These are phyloP conservation scores for Penstemon barbatus DNA, from an alignment of 257 asterid species.

Conservation along the genomic window DNA sequence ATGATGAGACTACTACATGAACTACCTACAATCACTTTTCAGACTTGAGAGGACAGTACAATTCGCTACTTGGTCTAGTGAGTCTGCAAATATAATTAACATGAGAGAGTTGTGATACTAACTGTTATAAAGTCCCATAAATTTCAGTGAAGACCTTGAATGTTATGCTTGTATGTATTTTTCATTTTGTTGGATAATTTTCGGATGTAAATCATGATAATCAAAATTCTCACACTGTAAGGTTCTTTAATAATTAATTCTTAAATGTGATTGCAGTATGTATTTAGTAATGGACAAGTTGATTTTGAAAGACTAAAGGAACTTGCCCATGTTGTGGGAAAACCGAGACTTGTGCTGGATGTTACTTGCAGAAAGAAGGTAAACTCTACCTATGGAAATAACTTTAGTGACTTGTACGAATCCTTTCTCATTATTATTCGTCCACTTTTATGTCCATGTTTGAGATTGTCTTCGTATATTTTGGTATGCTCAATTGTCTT, in stretches of 20 bases:
- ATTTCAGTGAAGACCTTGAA: neutral
- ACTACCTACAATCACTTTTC: slow-evolving; percentile 6
- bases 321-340: slow-evolving; percentile 75
- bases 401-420: neutral
- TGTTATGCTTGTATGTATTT: slow-evolving; percentile 5
- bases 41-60: slow-evolving; percentile 11
- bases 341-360: slow-evolving; percentile 79
- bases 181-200: slow-evolving; percentile 22
- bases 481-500: neutral
- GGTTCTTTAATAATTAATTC: slow-evolving; percentile 25
- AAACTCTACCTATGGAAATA: slow-evolving; percentile 22
- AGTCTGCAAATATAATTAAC: neutral
- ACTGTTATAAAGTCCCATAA: slow-evolving; percentile 2
- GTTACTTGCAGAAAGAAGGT: slow-evolving; percentile 99
- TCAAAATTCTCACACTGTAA: slow-evolving; percentile 16
- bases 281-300: slow-evolving; percentile 82
- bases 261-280: slow-evolving; percentile 57
- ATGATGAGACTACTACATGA: slow-evolving; percentile 14
- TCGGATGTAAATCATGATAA: slow-evolving; percentile 22
- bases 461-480: neutral
- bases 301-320: slow-evolving; percentile 77
- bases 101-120: neutral
- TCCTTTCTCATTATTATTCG: neutral
- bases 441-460: neutral
- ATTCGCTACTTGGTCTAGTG: neutral